Base-by-base conservation (phyloP, 345 rosid species). In the Euphorbia tirucalli region DNA sequence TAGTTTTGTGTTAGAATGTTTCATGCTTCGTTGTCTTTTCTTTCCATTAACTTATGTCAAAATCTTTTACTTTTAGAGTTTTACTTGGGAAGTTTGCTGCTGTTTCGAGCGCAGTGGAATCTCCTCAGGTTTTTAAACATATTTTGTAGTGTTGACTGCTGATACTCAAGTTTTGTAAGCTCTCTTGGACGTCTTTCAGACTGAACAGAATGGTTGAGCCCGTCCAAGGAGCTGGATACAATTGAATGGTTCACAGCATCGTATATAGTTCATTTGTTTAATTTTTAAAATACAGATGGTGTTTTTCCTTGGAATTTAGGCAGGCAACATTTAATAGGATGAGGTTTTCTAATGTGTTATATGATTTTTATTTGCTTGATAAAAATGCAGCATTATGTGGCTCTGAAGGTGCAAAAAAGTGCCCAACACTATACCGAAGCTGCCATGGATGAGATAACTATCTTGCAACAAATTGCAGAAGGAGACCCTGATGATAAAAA, bases 381-480 rank as follows among this genome's bases (percentile, higher is more conserved):
- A 41, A 14, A 60, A n/a, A 67, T 43, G 73, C 85, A 89, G 94
- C 73, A 19, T 44, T 89, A 80, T 80, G 90, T 87, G 18, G 92
- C 94, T 57, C 67, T 89, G 64, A 87, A 89, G 73, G 86, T 89
- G 31, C 91, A 89, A 78, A 89, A 89, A 77, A 85, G 90, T 77
- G 91, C 91, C 58, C 92, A 89, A 66, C 94, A 89, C 71, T 89
- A 89, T 52, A 86, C 90, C 18, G 90, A 89, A 75, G 88, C 94
- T 7, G 92, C 94, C 32, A 84, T 89, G 92, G 94, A 87, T 70
- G 94, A 89, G 87, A 87, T 89, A 75, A 84, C 85, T 31, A 87
- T 89, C 79, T 79, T 87, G 82, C 87, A 89, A 78, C 91, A 87
- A 80, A 80, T 87, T 46, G 91, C 91, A 0, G 86, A 85, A 9